phyloP scores from a whole-genome alignment of 257 asterid genomes.

The Nemophila menziesii region DNA sequence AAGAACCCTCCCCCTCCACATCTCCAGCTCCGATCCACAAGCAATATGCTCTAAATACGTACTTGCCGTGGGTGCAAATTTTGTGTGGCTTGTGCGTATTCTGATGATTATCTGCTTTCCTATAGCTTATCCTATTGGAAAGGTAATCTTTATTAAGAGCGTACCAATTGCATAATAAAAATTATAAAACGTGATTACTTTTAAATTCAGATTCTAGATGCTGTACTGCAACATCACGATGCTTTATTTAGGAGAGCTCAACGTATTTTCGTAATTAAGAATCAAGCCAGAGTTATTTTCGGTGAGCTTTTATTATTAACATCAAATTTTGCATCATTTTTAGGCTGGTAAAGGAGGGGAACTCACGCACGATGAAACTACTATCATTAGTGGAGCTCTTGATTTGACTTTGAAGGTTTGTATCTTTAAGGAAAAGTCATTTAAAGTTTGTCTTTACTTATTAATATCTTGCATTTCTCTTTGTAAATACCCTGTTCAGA shows the following conservation, averaged over 20 bases:
- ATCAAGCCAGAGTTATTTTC: too few species aligned
- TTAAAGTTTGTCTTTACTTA: background rate
- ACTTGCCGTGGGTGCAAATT: conserved; percentile 91
- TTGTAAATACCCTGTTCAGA: conserved; percentile 26
- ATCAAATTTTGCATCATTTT: conserved; percentile 1
- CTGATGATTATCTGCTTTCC: conserved; percentile 87
- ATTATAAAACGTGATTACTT: too few species aligned
- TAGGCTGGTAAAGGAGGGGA: conserved; percentile 99
- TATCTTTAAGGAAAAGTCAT: background rate
- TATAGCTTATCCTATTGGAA: conserved; percentile 83
- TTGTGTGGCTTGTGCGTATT: conserved; percentile 80
- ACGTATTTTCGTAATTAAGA: too few species aligned
- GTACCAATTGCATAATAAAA: too few species aligned
- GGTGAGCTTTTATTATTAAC: too few species aligned
- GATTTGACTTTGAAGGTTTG: conserved; percentile 89
- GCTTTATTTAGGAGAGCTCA: conserved; percentile 89
- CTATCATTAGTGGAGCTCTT: conserved; percentile 91
- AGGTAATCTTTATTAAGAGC: conserved; percentile 33
- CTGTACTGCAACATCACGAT: conserved; percentile 72
- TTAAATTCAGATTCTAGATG: conserved; percentile 56
- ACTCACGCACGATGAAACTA: conserved; percentile 83
- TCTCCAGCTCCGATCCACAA: too few species aligned
- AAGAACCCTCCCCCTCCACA: too few species aligned
- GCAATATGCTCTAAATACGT: conserved; percentile 87
- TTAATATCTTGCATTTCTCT: too few species aligned